Conservation (phyloP, 139 green algal genomes). For the Desmodesmus armatus region DNA sequence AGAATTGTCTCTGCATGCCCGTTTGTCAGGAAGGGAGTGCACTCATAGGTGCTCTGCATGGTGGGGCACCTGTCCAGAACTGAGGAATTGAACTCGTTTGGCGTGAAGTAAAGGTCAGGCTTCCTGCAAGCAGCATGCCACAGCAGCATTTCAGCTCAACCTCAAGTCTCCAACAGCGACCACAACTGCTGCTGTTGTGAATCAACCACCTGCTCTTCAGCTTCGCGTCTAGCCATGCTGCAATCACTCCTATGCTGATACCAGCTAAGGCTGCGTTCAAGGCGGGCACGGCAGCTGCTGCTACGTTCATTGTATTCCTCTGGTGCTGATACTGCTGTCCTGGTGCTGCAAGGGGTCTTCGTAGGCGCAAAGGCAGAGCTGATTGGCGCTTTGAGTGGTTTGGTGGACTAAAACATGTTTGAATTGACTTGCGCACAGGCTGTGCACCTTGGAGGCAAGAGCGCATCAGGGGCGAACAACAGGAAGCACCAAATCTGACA, state of each 20-base stretch:
- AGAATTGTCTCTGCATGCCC: conserved; percentile 89
- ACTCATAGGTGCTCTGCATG: conserved; percentile 49
- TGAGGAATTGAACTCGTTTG: conserved; percentile 51
- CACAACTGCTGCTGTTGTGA: too few relatives aligned
- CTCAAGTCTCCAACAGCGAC: too few relatives aligned
- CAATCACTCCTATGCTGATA: conserved; percentile 18
- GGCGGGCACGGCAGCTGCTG: not conserved
- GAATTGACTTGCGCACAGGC: too few relatives aligned
- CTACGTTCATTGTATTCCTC: conserved; percentile 21
- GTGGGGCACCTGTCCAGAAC: conserved; percentile 55
- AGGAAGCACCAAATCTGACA: too few relatives aligned
- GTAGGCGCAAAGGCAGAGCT: too few relatives aligned
- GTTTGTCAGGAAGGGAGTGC: conserved; percentile 52
- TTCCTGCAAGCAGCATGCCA: too few relatives aligned
- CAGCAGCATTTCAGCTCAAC: not conserved
- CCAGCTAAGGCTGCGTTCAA: not conserved
- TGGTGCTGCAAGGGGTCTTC: too few relatives aligned
- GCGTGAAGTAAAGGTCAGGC: conserved; percentile 38
- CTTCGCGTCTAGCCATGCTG: conserved; percentile 8
- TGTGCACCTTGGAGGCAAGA: too few relatives aligned
- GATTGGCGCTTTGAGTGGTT: too few relatives aligned
- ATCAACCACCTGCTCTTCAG: conserved; percentile 29
- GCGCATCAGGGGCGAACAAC: too few relatives aligned
- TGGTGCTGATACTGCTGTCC: too few relatives aligned
- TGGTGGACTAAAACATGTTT: too few relatives aligned